Evolutionary conservation across 2,329 filamentous ascomycete genomes (phyloP), one percentile per base, ranked within the genome.

Genomic region (Venturia nashicola): DNA sequence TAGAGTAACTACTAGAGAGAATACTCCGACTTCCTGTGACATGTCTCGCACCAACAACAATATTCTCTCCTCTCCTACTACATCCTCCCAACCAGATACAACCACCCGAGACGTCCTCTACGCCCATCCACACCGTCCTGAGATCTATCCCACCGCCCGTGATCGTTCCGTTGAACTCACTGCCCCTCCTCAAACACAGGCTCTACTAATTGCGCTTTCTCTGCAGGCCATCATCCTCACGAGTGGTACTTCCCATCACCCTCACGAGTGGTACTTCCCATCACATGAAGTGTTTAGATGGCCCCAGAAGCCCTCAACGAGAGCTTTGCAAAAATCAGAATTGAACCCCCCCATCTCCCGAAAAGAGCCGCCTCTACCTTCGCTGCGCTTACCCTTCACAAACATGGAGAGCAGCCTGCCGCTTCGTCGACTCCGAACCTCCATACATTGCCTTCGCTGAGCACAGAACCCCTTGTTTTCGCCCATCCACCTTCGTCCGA

Each of bases 341-440:
- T 63, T 32, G 46, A 55, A 63, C 3, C 44, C 32, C 46, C 48
- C 16, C 32, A 23, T 16, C 39, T 39, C 9, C 61, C 46, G 14
- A 60, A 60, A 57, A 46, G 61, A 34, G 51, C 51, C 51, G 46
- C 61, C 32, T 63, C 61, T 20, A 39, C 61, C 61, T 63, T 63
- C 34, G 46, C 61, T n/a, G 14, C 61, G 5, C 61, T 63, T 32
- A 63, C 34, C 27, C 51, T 57, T 34, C 61, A 57, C 44, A 54
- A 46, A 23, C 23, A 62, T 62, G 42, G 59, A 18, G 27, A 57
- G 27, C 51, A 57, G 16, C 27, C 51, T 18, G 51, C 32, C 51
- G 32, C 51, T 20, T 57, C 51, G 14, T 57, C 51, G 14, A 57
- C 51, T 18, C 51, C 51, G n/a, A 57, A 57, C 8, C 32, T 57